phyloP scores from a whole-genome alignment of 1,139 yeast genomes.

The Blastobotrys arbuscula region DNA sequence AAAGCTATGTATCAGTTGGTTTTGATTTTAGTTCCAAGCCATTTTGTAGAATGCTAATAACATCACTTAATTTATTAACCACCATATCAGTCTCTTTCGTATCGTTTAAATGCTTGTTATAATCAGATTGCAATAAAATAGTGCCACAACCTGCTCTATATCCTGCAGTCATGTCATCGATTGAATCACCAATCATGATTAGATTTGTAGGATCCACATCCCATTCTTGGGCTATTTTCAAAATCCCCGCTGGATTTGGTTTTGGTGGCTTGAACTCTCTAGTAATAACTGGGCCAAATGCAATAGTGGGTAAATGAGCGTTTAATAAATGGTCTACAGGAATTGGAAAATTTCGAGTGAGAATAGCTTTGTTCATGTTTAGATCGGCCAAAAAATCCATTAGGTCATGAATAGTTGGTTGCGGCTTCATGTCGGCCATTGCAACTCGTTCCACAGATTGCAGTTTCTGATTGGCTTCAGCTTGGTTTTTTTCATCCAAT shows the following conservation, averaged over 20 bases:
- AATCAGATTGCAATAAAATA: slow-evolving; percentile 45
- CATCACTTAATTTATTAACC: slow-evolving; percentile 39
- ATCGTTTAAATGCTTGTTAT: slow-evolving; percentile 39
- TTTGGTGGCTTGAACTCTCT: slow-evolving; percentile 60
- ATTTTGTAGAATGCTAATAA: slow-evolving; percentile 36
- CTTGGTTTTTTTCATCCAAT: slow-evolving; percentile 38
- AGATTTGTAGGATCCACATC: slow-evolving; percentile 39
- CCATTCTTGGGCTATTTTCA: slow-evolving; percentile 48
- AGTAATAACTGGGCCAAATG: slow-evolving; percentile 50
- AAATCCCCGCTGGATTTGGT: slow-evolving; percentile 56
- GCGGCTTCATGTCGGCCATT: slow-evolving; percentile 54
- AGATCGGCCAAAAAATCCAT: slow-evolving; percentile 22
- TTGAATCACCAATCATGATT: slow-evolving; percentile 66
- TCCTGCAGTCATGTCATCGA: slow-evolving; percentile 60
- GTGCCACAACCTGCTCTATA: slow-evolving; percentile 53
- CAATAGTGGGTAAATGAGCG: slow-evolving; percentile 39
- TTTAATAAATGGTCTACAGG: slow-evolving; percentile 48
- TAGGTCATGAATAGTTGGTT: slow-evolving; percentile 37
- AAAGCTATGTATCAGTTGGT: not conserved
- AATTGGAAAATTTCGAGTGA: slow-evolving; percentile 52
- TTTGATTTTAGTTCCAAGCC: slow-evolving; percentile 32
- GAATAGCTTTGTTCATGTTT: slow-evolving; percentile 44
- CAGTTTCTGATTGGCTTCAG: slow-evolving; percentile 43
- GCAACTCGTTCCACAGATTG: slow-evolving; percentile 49
- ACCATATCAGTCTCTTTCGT: slow-evolving; percentile 40